Percentiles rank a stretch among this genome's conserved stretches.
Evolutionary conservation across 257 asterid genomes (phyloP).

Genomic region (Solanum clarkiae): DNA sequence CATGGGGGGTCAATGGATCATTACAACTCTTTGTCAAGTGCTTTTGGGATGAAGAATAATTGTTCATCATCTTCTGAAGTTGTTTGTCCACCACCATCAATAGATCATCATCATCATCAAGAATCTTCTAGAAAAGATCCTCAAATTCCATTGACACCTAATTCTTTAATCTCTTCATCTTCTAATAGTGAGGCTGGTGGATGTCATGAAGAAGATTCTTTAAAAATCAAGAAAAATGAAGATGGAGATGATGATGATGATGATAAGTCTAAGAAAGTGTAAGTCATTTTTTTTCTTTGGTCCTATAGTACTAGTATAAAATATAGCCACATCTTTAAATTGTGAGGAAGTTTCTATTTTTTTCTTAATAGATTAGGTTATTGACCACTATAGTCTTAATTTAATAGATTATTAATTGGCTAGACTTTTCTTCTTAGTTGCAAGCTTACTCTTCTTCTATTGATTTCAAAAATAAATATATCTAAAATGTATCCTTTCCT

Average conservation of each 20-base stretch:
- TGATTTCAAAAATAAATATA: background rate
- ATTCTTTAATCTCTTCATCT: conserved; percentile 39
- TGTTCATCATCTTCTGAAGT: conserved; percentile 16
- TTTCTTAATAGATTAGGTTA: background rate
- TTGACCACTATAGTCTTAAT: background rate
- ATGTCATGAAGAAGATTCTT: conserved; percentile 43
- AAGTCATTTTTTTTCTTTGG: conserved; percentile 10
- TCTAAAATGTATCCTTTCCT: background rate
- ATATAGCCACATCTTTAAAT: background rate
- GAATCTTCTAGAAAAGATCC: conserved; percentile 10
- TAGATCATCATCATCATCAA: conserved; percentile 4
- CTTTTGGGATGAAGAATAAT: conserved; percentile 30
- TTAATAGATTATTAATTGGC: background rate
- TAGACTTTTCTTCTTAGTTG: background rate
- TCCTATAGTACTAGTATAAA: background rate
- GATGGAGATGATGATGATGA: conserved; percentile 32
- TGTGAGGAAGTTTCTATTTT: background rate
- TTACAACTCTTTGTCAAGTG: conserved; percentile 34
- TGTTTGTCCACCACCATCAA: background rate
- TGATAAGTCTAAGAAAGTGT: conserved; percentile 52
- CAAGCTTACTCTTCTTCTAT: background rate
- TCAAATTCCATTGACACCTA: conserved; percentile 21
- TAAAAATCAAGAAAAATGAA: conserved; percentile 31
- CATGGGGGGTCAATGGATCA: conserved; percentile 28
- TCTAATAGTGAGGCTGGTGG: conserved; percentile 48